Evolutionary conservation across 2,329 filamentous ascomycete species (phyloP).

Genomic region (Aureobasidium sp.): DNA sequence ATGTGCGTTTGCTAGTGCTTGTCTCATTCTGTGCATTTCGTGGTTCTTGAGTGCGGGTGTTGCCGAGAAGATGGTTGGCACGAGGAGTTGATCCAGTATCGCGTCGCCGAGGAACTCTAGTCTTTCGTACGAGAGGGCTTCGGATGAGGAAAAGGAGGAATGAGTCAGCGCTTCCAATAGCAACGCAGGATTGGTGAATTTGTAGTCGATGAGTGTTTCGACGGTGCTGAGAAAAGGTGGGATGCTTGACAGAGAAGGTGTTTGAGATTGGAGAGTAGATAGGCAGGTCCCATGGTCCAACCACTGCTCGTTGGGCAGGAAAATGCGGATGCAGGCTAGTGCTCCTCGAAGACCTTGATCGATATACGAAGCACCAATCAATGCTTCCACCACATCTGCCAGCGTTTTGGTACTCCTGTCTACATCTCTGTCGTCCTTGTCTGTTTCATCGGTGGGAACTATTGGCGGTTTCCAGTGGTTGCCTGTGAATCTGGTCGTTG

Average conservation of each 20-base stretch:
- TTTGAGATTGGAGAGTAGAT: background rate
- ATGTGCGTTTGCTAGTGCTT: constrained; percentile 70
- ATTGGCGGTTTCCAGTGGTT: constrained; percentile 66
- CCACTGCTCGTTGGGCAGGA: constrained; percentile 51
- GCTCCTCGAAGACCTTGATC: constrained; percentile 62
- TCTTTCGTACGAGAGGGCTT: constrained; percentile 59
- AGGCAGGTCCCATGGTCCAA: constrained; percentile 7
- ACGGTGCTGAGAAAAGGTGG: constrained; percentile 29
- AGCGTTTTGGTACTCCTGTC: constrained; percentile 67
- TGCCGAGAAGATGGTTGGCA: constrained; percentile 52
- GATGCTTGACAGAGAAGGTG: background rate
- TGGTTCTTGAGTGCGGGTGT: constrained; percentile 44
- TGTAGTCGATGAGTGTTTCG: constrained; percentile 63
- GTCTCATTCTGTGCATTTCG: constrained; percentile 69
- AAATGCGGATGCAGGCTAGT: constrained; percentile 55
- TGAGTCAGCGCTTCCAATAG: constrained; percentile 79
- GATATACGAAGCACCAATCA: constrained; percentile 69
- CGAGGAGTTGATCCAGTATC: constrained; percentile 71
- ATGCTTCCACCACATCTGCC: constrained; percentile 79
- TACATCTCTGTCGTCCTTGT: constrained; percentile 27
- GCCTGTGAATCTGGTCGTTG: constrained; percentile 60
- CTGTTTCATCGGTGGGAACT: constrained; percentile 24
- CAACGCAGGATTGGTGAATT: constrained; percentile 60
- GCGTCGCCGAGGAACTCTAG: constrained; percentile 86
- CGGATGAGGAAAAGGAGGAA: constrained; percentile 47